Base-by-base conservation (phyloP, 2,329 filamentous ascomycete genomes). In the Pseudogymnoascus sp. region DNA sequence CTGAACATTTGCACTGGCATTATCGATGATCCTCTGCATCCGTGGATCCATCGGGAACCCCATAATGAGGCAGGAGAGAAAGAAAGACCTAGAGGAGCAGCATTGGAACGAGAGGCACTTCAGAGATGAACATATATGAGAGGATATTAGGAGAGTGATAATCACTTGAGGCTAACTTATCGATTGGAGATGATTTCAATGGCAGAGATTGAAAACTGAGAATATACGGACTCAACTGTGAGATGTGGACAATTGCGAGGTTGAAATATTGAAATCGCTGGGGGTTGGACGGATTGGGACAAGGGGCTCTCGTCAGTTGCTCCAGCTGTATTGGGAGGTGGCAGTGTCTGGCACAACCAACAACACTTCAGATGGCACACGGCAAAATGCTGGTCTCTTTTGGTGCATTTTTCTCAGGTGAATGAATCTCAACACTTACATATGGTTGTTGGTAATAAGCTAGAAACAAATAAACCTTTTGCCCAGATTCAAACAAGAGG, bases 11-110 rank as follows among this genome's bases (percentile, higher is more conserved):
- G 18, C 16, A 42, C 59, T 63, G n/a, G 66, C 63, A 69, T 69
- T 63, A n/a, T 64, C 63, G 60, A 68, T 56, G 46, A 69, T 68
- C 8, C 65, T 66, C 59, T 71, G 69, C 21, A 68, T 59, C 62
- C 66, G 63, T 59, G 64, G 64, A 65, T 72, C 67, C 60, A 69
- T 70, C 53, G 69, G 68, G 38, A 67, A 67, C 42, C 65, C 67
- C 56, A 65, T 69, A 64, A 34, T 36, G 49, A 56, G 25, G 28
- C 9, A 56, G 16, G 16, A 21, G 28, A 36, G 28, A 21, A 18
- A 21, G 8, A 5, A 34, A 56, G n/a, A 34, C 28, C 36, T 6
- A 56, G 28, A 53, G 21, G 25, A 34, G 28, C 28, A 14, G 28
- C 28, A 56, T 56, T 56, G 25, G 49, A 34, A 34, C n/a, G 28